These are phyloP conservation scores for Saccharomycopsis hybrid DNA, from an alignment of 1,139 yeast genomes.

Conservation along the genomic window DNA sequence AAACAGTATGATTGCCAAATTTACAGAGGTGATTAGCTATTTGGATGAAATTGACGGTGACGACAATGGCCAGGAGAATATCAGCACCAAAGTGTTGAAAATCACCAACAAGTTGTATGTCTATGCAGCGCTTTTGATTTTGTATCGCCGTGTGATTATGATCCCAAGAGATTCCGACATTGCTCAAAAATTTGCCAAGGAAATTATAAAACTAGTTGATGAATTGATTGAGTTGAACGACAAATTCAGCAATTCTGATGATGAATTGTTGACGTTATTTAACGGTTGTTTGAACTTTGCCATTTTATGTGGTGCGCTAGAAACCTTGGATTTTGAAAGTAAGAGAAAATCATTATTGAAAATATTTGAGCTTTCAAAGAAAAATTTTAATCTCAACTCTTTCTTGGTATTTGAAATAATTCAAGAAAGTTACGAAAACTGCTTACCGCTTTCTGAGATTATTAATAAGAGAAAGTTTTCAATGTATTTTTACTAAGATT, in stretches of 20 bases:
- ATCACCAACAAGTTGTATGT: slow-evolving; percentile 8
- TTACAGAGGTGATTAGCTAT: not conserved
- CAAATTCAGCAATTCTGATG: too few species aligned
- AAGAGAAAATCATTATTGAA: slow-evolving; percentile 4
- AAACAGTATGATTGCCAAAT: slow-evolving; percentile 1
- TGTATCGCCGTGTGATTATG: slow-evolving; percentile 14
- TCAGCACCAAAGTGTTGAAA: not conserved
- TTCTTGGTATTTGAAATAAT: slow-evolving; percentile 13
- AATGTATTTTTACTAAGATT: slow-evolving; percentile 2
- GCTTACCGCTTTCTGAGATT: slow-evolving; percentile 13
- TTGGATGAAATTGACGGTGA: slow-evolving; percentile 1
- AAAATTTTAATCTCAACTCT: slow-evolving; percentile 9
- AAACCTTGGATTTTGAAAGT: slow-evolving; percentile 7
- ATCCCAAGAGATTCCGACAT: slow-evolving; percentile 14
- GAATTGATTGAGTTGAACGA: slow-evolving; percentile 2
- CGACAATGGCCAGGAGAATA: not conserved
- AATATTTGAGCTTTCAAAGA: slow-evolving; percentile 8
- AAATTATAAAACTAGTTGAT: slow-evolving; percentile 4
- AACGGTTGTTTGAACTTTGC: slow-evolving; percentile 10
- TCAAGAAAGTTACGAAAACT: slow-evolving; percentile 12
- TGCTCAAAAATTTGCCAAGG: slow-evolving; percentile 8
- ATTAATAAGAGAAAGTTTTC: slow-evolving; percentile 1
- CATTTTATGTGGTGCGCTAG: slow-evolving; percentile 9
- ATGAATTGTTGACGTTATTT: slow-evolving; percentile 1
- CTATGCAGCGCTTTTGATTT: slow-evolving; percentile 10